Evolutionary conservation across 2,329 filamentous ascomycete genomes (phyloP), one percentile per base, ranked within the genome.

Genomic region (Cytospora paraplurivora): DNA sequence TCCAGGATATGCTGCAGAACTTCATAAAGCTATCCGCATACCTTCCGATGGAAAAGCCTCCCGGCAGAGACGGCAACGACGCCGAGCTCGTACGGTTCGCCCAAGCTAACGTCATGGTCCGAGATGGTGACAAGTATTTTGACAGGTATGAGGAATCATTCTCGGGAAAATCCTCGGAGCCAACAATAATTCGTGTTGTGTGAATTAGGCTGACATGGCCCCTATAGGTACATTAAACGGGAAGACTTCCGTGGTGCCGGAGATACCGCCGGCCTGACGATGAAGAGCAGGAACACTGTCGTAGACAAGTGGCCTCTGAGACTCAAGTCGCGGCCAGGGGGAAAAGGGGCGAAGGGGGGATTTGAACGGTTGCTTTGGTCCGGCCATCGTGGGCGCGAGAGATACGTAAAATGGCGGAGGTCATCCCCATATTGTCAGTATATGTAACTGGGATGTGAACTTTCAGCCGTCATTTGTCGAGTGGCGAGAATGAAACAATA

Each of bases 221-320:
- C 1, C 6, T 2, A 8, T 5, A 53, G 57, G 21, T 34, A 53
- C 21, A 38, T 32, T 13, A 3, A 17, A 17, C 32, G 33, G 11
- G n/a, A n/a, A 1, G 12, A 41, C 13, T 60, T 60, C 11, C n/a
- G 17, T 7, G 19, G 21, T 17, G 47, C 37, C 3, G 35, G 27
- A 21, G 34, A 41, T 13, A 17, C 15, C 1, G 50, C 15, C 2
- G 50, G 50, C 27, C 21, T 51, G 6, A n/a, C 1, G 11, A 53
- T 52, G 49, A 60, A 60, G 32, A 8, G 11, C 5, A 11, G 34
- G 15, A 27, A 59, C 37, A 53, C 49, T 7, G 35, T 59, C 49
- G 19, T 59, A 13, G 57, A 38, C 15, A n/a, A 59, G 17, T 59
- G 49, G 57, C 57, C 57, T 4, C 41, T 59, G 49, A 38, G 11